Base-by-base conservation (phyloP, 2,329 filamentous ascomycete genomes). In the Tolypocladium tropicale region DNA sequence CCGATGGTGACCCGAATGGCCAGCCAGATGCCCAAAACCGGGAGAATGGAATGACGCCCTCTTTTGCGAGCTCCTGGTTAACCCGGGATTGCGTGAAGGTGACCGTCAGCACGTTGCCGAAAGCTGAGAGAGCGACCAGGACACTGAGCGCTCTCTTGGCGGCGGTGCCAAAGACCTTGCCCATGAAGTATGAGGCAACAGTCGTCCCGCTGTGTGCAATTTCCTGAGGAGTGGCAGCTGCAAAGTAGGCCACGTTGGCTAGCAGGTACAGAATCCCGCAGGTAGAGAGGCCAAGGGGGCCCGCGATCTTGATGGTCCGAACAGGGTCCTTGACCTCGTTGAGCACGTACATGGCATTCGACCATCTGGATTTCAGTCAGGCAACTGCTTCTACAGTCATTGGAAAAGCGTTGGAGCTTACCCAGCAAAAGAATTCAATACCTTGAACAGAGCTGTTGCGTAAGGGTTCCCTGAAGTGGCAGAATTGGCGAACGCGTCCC, bases 21-120 rank as follows among this genome's bases (percentile, higher is more conserved):
- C 79, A 81, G 63, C 84, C 85, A 4, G 83, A 87, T 0, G 85
- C 85, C 82, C 83, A 89, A 65, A 89, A 80, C 2, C 76, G 75
- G 58, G 81, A 83, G 55, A 78, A 86, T 0, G 86, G 86, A 16
- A 89, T 64, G 6, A 89, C 72, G 0, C 85, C 85, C 63, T 90
- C 86, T 63, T 86, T 87, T 1, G 82, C 86, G 49, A 89, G 73
- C 66, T 89, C 85, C 60, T 85, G 82, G 60, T 82, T 84, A 11
- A 85, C 62, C 1, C 82, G 75, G 0, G 81, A 71, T 54, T 84
- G 80, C 0, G 80, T 76, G 61, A 85, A 85, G 57, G 76, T 82
- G 50, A 84, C 77, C 23, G 80, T 79, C 10, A 86, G 69, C 0
- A 86, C 80, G 53, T 85, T 85, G 7, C 83, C 83, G 52, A 85